Evolutionary conservation across 2,329 filamentous ascomycete genomes (phyloP), one percentile per base, ranked within the genome.

Genomic region (Botrytis galanthina): DNA sequence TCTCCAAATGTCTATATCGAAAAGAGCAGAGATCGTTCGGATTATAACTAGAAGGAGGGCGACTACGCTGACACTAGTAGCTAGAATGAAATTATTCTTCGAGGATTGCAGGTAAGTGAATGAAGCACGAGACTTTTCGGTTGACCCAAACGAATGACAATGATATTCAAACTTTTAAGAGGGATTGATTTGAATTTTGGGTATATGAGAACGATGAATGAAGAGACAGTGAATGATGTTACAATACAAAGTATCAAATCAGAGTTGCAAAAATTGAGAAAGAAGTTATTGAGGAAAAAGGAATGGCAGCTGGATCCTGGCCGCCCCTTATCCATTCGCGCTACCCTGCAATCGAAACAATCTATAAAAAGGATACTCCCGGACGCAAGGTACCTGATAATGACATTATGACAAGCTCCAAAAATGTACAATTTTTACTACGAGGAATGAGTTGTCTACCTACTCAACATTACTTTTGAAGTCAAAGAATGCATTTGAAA

Each of bases 361-460:
- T 79, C 78, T 80, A 79, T 79, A 76, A 78, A 80, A 79, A 79
- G 78, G 75, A 72, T 73, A 71, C 73, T 73, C 60, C 74, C 75
- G 75, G 75, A 78, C 71, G 78, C 77, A 78, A 76, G 76, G 77
- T 74, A 71, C 67, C 42, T 71, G 67, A 62, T 69, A 71, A 62
- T 71, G 61, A 60, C 61, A 68, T 64, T 71, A 62, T 71, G 61
- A 68, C 61, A 68, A 68, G 70, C 57, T 75, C 61, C 48, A 73
- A 73, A 75, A 73, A 73, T 77, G 76, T 77, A 78, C 75, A 78
- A 77, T 77, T 75, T 64, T 20, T 71, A 72, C 75, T 73, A 44
- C 35, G 75, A 75, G 76, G 76, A 79, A 78, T 79, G 77, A 57
- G 46, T 66, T 59, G 22, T 44, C 68, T 69, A 69, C 66, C 64